These are phyloP conservation scores for Corymbia maculata DNA, from an alignment of 345 rosid genomes.

Conservation along the genomic window DNA sequence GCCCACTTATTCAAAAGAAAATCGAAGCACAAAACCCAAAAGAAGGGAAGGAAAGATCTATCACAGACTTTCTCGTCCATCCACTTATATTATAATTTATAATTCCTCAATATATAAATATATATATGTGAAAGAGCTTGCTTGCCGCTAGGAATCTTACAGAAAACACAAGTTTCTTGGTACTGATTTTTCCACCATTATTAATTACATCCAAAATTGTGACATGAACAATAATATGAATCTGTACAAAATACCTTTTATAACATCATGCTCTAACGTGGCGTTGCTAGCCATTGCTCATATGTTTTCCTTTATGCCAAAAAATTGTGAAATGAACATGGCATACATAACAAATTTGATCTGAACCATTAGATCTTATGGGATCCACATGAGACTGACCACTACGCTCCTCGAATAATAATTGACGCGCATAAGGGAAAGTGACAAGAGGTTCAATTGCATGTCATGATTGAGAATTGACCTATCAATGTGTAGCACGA, in stretches of 20 bases:
- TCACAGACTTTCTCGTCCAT: neutral
- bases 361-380: neutral
- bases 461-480: neutral
- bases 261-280: fast-evolving
- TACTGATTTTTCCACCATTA: neutral
- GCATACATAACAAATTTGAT: neutral
- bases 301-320: neutral
- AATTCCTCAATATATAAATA: neutral
- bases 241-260: neutral
- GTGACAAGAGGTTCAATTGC: neutral
- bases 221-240: neutral
- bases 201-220: neutral
- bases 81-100: neutral
- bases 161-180: neutral
- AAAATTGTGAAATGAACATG: neutral
- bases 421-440: neutral
- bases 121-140: neutral
- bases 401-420: neutral
- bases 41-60: neutral
- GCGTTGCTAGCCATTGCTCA: neutral
- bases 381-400: neutral
- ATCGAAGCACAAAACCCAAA: neutral
- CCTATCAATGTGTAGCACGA: neutral
- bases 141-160: neutral
- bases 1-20: neutral